phyloP scores from a whole-genome alignment of 2,329 filamentous ascomycete species.

The Xylaria sp. region DNA sequence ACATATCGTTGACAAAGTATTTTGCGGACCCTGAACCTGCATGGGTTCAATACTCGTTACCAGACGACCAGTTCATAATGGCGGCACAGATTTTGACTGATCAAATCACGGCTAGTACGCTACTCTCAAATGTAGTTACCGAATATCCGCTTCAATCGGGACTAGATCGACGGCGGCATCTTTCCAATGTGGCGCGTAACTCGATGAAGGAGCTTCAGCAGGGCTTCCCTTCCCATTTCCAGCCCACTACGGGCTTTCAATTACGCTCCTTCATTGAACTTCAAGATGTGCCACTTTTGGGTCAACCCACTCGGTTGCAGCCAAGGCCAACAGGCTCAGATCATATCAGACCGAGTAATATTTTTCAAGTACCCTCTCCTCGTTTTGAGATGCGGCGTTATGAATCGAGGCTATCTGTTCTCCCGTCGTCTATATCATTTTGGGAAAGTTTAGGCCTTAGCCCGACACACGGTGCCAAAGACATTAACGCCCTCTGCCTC shows the following conservation, averaged over 20 bases:
- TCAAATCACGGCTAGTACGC: conserved; percentile 68
- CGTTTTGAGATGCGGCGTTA: conserved; percentile 78
- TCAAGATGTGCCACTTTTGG: conserved; percentile 65
- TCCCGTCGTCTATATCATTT: conserved; percentile 79
- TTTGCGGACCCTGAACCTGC: conserved; percentile 70
- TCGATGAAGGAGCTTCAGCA: conserved; percentile 62
- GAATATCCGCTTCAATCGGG: conserved; percentile 47
- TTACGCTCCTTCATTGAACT: conserved; percentile 66
- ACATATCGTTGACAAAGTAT: conserved; percentile 64
- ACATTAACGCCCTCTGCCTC: conserved; percentile 76
- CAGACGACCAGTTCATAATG: conserved; percentile 71
- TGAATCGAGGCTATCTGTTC: conserved; percentile 75
- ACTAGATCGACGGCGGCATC: conserved; percentile 53
- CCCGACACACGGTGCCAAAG: conserved; percentile 76
- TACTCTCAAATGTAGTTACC: conserved; percentile 49
- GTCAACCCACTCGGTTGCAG: conserved; percentile 64
- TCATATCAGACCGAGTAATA: conserved; percentile 60
- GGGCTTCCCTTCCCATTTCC: conserved; percentile 59
- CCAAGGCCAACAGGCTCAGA: conserved; percentile 61
- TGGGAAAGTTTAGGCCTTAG: conserved; percentile 84
- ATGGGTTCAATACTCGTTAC: conserved; percentile 56
- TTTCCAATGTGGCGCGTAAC: conserved; percentile 58
- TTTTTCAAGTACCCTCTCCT: conserved; percentile 74
- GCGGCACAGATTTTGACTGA: conserved; percentile 78
- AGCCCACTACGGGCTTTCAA: conserved; percentile 54